Conservation (phyloP, 2,329 filamentous ascomycete species). For the Trichoderma sp. region DNA sequence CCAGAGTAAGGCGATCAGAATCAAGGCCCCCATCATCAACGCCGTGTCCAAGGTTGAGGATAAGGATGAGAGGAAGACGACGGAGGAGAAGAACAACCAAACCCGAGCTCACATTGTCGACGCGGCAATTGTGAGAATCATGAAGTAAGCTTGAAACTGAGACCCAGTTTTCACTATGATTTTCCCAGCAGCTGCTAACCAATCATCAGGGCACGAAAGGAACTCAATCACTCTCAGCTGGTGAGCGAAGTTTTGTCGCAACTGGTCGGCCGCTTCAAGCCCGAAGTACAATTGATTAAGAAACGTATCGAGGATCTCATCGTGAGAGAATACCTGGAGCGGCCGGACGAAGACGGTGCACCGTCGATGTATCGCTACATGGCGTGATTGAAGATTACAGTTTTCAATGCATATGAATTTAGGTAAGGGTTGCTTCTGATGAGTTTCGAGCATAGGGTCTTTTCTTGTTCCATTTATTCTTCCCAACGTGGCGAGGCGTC, state of each 20-base stretch:
- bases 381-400: slow-evolving; percentile 46
- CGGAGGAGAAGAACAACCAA: slow-evolving; percentile 73
- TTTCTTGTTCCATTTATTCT: neutral
- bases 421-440: slow-evolving; percentile 3
- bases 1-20: slow-evolving; percentile 75
- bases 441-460: slow-evolving; percentile 6
- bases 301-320: slow-evolving; percentile 76
- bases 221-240: slow-evolving; percentile 65
- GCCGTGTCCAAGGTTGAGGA: slow-evolving; percentile 82
- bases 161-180: slow-evolving; percentile 22
- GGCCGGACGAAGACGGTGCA: slow-evolving; percentile 61
- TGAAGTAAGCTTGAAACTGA: slow-evolving; percentile 64
- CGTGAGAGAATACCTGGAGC: slow-evolving; percentile 72
- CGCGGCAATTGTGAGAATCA: slow-evolving; percentile 74
- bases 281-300: slow-evolving; percentile 75
- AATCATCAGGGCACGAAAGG: slow-evolving; percentile 63
- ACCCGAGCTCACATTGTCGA: slow-evolving; percentile 69
- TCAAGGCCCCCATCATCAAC: slow-evolving; percentile 84
- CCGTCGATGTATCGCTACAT: slow-evolving; percentile 68
- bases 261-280: slow-evolving; percentile 66
- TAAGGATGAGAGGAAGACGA: slow-evolving; percentile 63
- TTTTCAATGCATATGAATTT: neutral
- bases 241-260: slow-evolving; percentile 70
- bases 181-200: slow-evolving; percentile 28
- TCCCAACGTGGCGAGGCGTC: slow-evolving; percentile 15